These are phyloP conservation scores for Nidularia pulvinata DNA, from an alignment of 768 basidiomycete species.

Conservation along the genomic window DNA sequence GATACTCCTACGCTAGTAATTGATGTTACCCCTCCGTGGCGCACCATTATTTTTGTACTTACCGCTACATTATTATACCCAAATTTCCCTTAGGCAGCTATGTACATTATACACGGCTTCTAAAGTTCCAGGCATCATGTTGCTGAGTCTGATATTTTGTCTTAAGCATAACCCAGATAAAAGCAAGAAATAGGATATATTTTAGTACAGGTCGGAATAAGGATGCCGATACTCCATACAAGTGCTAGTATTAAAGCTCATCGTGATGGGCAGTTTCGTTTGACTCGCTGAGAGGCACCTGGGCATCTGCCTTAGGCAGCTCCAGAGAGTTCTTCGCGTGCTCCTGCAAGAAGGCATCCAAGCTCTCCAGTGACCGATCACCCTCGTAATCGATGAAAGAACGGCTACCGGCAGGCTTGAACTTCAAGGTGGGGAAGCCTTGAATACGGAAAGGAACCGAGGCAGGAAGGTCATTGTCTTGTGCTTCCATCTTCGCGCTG, in stretches of 20 bases:
- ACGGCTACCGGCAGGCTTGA: conserved; percentile 86
- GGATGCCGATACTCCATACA: no score
- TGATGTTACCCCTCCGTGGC: not conserved
- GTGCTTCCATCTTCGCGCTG: conserved; percentile 95
- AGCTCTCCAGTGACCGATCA: conserved; percentile 84
- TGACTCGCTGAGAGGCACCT: conserved; percentile 27
- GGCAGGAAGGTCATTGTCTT: conserved; percentile 93
- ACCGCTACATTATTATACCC: not conserved
- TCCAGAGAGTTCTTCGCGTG: conserved; percentile 75
- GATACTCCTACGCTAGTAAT: no score
- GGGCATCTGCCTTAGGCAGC: conserved; percentile 29
- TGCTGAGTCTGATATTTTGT: no score
- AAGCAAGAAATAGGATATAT: not conserved
- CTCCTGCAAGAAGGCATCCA: conserved; percentile 83
- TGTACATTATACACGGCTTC: no score
- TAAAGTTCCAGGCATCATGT: no score
- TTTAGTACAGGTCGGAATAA: not conserved
- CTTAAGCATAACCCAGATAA: not conserved
- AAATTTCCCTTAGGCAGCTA: not conserved
- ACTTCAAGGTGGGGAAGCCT: conserved; percentile 96
- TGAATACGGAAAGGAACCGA: conserved; percentile 84
- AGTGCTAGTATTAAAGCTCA: conserved; percentile 33
- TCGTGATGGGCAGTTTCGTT: conserved; percentile 28
- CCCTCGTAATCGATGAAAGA: conserved; percentile 95
- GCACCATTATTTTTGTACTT: not conserved